phyloP scores from a whole-genome alignment of 2,329 filamentous ascomycete genomes.

The Stenocarpella maydis region DNA sequence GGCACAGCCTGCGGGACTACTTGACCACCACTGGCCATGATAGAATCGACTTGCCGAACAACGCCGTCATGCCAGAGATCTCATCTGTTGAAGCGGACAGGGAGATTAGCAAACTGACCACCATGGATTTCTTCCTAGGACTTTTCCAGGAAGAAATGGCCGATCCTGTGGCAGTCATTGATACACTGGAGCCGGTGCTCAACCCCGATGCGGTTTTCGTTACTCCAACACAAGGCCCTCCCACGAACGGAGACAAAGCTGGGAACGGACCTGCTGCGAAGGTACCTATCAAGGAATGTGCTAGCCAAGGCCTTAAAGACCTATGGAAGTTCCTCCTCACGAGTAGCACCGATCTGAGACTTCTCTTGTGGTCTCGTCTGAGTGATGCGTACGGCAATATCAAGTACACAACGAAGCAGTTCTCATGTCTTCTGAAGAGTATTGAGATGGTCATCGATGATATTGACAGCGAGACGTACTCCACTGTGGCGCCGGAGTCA shows the following conservation, averaged over 20 bases:
- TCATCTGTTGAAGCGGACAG: slow-evolving; percentile 85
- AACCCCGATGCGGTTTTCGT: slow-evolving; percentile 71
- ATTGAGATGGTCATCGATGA: slow-evolving; percentile 81
- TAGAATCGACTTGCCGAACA: slow-evolving; percentile 77
- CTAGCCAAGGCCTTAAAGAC: slow-evolving; percentile 70
- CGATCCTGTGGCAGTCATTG: slow-evolving; percentile 85
- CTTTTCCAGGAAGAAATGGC: slow-evolving; percentile 85
- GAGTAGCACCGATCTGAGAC: slow-evolving; percentile 81
- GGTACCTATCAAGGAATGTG: slow-evolving; percentile 58
- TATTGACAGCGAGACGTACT: slow-evolving; percentile 69
- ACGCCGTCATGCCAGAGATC: slow-evolving; percentile 86
- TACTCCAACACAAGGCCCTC: slow-evolving; percentile 37
- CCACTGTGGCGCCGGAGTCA: slow-evolving; percentile 65
- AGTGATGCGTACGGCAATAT: slow-evolving; percentile 88
- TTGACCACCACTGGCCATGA: slow-evolving; percentile 51
- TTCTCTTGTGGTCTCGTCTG: slow-evolving; percentile 92
- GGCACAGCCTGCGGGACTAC: slow-evolving; percentile 65
- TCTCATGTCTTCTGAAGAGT: slow-evolving; percentile 85
- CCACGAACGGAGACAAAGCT: slow-evolving; percentile 32
- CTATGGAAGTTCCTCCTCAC: slow-evolving; percentile 85
- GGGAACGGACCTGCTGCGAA: slow-evolving; percentile 34
- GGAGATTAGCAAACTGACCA: slow-evolving; percentile 90
- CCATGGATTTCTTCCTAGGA: slow-evolving; percentile 93
- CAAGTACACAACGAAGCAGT: slow-evolving; percentile 84
- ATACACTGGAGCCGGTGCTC: slow-evolving; percentile 89